Evolutionary conservation across 169 alveolate species (phyloP).

Genomic region (Neospora caninum): DNA sequence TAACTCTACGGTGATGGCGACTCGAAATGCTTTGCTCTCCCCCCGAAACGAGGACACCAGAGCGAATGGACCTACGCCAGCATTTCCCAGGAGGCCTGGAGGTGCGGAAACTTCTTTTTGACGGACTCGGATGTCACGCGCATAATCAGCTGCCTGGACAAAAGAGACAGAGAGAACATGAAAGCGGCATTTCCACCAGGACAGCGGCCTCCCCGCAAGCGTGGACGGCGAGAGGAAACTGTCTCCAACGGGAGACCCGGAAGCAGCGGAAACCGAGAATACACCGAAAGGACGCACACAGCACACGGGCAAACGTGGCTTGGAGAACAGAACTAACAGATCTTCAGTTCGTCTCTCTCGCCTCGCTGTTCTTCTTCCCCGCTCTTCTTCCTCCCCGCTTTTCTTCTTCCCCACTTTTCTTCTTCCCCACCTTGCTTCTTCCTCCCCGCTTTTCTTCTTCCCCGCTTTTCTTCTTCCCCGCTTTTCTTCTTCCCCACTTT

Average conservation of each 20-base stretch:
- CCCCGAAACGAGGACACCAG: not conserved
- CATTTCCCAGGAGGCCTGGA: constrained; percentile 56
- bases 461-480: too few relatives aligned
- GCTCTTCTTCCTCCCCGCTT: not conserved
- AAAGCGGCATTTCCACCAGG: not conserved
- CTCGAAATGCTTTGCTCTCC: not conserved
- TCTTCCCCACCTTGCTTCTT: not conserved
- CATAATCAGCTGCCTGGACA: constrained; percentile 47
- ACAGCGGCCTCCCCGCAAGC: not conserved
- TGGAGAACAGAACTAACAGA: too few relatives aligned
- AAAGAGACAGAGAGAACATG: not conserved
- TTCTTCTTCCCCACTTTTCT: not conserved
- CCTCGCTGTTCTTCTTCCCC: too few relatives aligned
- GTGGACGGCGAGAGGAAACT: too few relatives aligned
- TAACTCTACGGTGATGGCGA: too few relatives aligned
- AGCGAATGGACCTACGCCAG: constrained; percentile 22
- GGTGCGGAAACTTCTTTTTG: constrained; percentile 38
- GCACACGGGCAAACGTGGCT: too few relatives aligned
- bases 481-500: too few relatives aligned
- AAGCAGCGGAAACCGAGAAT: too few relatives aligned
- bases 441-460: not conserved
- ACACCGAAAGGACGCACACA: too few relatives aligned
- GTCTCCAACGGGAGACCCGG: too few relatives aligned
- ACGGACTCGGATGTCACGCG: constrained; percentile 32
- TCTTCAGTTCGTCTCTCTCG: too few relatives aligned